Base-by-base conservation (phyloP, 1,139 yeast species). In the Candida neerlandica region DNA sequence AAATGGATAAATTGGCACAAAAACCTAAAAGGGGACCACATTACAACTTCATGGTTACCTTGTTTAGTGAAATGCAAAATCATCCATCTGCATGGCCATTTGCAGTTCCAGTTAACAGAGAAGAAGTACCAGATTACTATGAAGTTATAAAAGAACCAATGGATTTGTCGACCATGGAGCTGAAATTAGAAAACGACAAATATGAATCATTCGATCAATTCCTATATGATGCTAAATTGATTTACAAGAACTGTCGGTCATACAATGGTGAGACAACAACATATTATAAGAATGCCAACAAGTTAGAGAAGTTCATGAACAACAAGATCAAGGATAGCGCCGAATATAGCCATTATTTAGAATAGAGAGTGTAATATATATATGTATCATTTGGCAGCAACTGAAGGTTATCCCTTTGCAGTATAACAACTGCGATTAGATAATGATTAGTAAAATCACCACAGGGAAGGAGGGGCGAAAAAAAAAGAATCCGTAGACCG, bases 31-130 rank as follows among this genome's bases (percentile, higher is more conserved):
- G 97, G 48, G 92, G 96, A 0, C 97, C 97, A 6, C 98, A 94
- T 70, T 89, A 89, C 70, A 94, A 95, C 44, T 88, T 89, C 56
- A 90, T 94, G 96, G 92, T 89, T 59, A 89, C 91, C 45, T 69
- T 94, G 26, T 77, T 94, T 45, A 82, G 90, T 7, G 99, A 94
- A 64, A 70, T 94, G 73, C 96, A 89, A 61, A 90, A 89, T 64
- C 96, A 94, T 65, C 96, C 98, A 0, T 89, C 97, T 1, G 95
- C 98, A n/a, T 94, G 99, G 99, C 99, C 99, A 27, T 95, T 95
- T 69, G 82, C 92, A 30, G 87, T 84, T 50, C 97, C 99, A 0
- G 99, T 95, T 14, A 90, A 87, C 65, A 84, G 83, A 61, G 96
- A 90, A 44, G 99, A 95, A 62, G 99, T 95, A 14, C 91, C 96